A percentile compares a stretch with the other conserved stretches of the same genome.
Conservation (phyloP, 768 basidiomycete species). For the Lactarius sanguifluus region DNA sequence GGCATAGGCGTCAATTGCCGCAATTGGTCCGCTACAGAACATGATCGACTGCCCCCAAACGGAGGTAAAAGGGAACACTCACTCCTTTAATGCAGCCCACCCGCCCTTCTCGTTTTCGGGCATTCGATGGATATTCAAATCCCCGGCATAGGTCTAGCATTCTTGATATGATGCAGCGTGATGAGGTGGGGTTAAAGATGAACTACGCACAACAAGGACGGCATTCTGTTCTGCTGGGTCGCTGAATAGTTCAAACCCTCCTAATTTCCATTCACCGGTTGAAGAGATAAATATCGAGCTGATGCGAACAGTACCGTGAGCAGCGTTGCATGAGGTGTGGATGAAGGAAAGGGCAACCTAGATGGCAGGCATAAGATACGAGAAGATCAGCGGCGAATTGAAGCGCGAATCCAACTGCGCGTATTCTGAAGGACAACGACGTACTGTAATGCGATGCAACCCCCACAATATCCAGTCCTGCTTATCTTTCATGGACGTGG, state of each 20-base stretch:
- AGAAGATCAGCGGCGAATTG: neutral
- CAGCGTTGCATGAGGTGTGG: slow-evolving; percentile 78
- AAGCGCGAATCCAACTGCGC: neutral
- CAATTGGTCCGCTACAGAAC: slow-evolving; percentile 47
- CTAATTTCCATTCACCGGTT: slow-evolving; percentile 95
- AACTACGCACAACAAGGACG: slow-evolving; percentile 72
- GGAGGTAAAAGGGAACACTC: slow-evolving; percentile 31
- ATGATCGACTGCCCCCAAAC: slow-evolving; percentile 36
- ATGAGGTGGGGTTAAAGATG: slow-evolving; percentile 19
- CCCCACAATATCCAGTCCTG: slow-evolving; percentile 96
- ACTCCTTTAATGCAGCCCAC: slow-evolving; percentile 86
- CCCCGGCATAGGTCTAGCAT: slow-evolving; percentile 64
- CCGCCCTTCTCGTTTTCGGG: slow-evolving; percentile 90
- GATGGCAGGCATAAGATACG: neutral
- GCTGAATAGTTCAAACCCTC: slow-evolving; percentile 90
- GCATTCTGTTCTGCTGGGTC: slow-evolving; percentile 76
- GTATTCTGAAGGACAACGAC: slow-evolving; percentile 40
- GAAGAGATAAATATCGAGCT: slow-evolving; percentile 86
- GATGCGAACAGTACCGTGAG: slow-evolving; percentile 77
- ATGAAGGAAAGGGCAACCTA: slow-evolving; percentile 89
- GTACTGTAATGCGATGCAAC: slow-evolving; percentile 81
- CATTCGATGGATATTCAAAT: slow-evolving; percentile 58
- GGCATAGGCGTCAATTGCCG: slow-evolving; percentile 82
- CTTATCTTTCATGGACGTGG: slow-evolving; percentile 58
- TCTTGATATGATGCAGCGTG: slow-evolving; percentile 26